Conservation (phyloP, 345 rosid genomes). For the Angophora floribunda region DNA sequence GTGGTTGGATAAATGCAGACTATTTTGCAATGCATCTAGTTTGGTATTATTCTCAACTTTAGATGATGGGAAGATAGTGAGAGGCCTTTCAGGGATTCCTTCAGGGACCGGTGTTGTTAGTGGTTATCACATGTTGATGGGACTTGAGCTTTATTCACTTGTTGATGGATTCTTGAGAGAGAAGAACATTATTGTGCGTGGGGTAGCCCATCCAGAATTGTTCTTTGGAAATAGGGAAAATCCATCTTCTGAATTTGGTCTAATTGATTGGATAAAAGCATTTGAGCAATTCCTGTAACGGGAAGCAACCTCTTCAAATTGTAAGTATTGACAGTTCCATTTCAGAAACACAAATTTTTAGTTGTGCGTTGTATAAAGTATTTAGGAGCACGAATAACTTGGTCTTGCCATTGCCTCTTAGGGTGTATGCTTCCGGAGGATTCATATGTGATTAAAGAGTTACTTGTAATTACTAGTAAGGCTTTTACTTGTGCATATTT, state of each 20-base stretch:
- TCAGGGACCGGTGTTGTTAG: slow-evolving; percentile 63
- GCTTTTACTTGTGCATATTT: neutral
- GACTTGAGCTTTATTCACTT: slow-evolving; percentile 46
- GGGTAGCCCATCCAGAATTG: slow-evolving; percentile 56
- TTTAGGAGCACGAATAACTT: neutral
- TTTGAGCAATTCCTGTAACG: slow-evolving; percentile 60
- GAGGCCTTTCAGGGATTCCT: slow-evolving; percentile 77
- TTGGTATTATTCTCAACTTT: slow-evolving; percentile 55
- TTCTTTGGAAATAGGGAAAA: slow-evolving; percentile 12
- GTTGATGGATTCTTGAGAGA: slow-evolving; percentile 49
- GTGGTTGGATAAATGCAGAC: neutral
- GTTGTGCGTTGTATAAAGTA: neutral
- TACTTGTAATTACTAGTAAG: neutral
- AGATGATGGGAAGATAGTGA: slow-evolving; percentile 66
- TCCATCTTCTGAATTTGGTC: slow-evolving; percentile 10
- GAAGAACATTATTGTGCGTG: slow-evolving; percentile 56
- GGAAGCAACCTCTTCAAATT: slow-evolving; percentile 59
- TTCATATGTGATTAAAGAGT: neutral
- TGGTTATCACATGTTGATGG: slow-evolving; percentile 87
- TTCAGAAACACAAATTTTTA: neutral
- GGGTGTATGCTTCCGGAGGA: neutral
- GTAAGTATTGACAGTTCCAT: neutral
- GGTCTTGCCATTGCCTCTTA: neutral
- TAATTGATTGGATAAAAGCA: slow-evolving; percentile 39
- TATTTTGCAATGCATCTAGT: slow-evolving; percentile 16